Conservation (phyloP, 1,139 yeast species). For the Diutina mesorugosa region DNA sequence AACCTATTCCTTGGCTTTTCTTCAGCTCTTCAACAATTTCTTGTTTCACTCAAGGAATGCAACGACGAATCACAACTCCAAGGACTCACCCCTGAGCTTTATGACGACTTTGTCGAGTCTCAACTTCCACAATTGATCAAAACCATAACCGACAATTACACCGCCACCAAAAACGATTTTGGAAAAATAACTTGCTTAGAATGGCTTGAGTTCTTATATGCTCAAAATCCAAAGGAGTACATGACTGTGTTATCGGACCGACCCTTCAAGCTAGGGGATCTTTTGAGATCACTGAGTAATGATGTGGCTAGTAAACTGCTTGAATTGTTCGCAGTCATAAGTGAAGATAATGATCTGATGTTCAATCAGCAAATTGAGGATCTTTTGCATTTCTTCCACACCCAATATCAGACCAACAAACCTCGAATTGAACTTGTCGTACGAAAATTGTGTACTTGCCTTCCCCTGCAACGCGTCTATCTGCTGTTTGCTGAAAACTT, state of each 20-base stretch:
- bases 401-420: slow-evolving; percentile 16
- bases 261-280: neutral
- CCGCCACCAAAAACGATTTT: slow-evolving; percentile 43
- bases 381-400: slow-evolving; percentile 54
- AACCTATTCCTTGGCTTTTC: slow-evolving; percentile 26
- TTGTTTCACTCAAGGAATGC: slow-evolving; percentile 18
- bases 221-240: slow-evolving; percentile 53
- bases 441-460: slow-evolving; percentile 68
- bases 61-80: slow-evolving; percentile 6
- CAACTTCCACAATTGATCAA: slow-evolving; percentile 23
- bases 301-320: slow-evolving; percentile 72
- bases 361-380: slow-evolving; percentile 68
- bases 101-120: slow-evolving; percentile 28
- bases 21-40: slow-evolving; percentile 20
- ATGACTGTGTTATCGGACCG: slow-evolving; percentile 23
- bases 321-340: slow-evolving; percentile 65
- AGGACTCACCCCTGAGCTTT: slow-evolving; percentile 27
- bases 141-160: slow-evolving; percentile 24
- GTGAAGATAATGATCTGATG: slow-evolving; percentile 70
- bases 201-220: slow-evolving; percentile 80
- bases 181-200: slow-evolving; percentile 80
- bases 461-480: slow-evolving; percentile 76
- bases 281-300: slow-evolving; percentile 10
- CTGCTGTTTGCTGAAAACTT: slow-evolving; percentile 70
- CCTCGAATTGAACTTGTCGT: slow-evolving; percentile 62